A percentile compares a stretch with the other conserved stretches of the same genome.
Conservation (phyloP, 345 rosid species). For the Pistacia vera region DNA sequence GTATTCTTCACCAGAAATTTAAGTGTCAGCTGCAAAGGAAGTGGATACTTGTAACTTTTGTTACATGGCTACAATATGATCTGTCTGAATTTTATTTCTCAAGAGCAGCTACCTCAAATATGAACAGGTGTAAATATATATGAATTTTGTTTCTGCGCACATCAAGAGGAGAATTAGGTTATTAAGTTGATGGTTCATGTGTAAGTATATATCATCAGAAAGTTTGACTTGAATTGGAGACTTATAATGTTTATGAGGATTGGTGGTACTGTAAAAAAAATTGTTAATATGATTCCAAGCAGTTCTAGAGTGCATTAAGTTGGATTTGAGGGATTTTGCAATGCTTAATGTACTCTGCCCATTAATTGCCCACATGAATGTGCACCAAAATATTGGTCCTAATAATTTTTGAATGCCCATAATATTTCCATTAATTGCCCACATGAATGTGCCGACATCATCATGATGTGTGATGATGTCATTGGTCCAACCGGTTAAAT, state of each 20-base stretch:
- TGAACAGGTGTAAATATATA: constrained; percentile 35
- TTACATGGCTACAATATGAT: constrained; percentile 4
- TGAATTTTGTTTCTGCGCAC: constrained; percentile 13
- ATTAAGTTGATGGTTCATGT: constrained; percentile 12
- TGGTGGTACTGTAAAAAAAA: constrained; percentile 1
- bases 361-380: not conserved
- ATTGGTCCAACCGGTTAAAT: too few species aligned
- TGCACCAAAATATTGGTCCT: too few species aligned
- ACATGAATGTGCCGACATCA: too few species aligned
- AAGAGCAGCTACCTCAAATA: constrained; percentile 19
- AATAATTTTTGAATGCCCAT: too few species aligned
- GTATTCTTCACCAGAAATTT: constrained; percentile 1
- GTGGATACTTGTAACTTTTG: constrained; percentile 8
- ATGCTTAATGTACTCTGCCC: not conserved
- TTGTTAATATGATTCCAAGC: not conserved
- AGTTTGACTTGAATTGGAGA: not conserved
- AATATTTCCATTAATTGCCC: too few species aligned
- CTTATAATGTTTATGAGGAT: not conserved
- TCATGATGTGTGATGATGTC: too few species aligned
- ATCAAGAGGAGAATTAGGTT: constrained; percentile 22
- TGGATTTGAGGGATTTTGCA: too few species aligned
- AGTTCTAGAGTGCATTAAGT: not conserved
- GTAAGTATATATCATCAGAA: not conserved
- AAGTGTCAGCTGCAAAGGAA: constrained; percentile 8
- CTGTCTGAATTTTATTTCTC: not conserved